These are phyloP conservation scores for Plantago ovata DNA, from an alignment of 257 asterid genomes.

Conservation along the genomic window DNA sequence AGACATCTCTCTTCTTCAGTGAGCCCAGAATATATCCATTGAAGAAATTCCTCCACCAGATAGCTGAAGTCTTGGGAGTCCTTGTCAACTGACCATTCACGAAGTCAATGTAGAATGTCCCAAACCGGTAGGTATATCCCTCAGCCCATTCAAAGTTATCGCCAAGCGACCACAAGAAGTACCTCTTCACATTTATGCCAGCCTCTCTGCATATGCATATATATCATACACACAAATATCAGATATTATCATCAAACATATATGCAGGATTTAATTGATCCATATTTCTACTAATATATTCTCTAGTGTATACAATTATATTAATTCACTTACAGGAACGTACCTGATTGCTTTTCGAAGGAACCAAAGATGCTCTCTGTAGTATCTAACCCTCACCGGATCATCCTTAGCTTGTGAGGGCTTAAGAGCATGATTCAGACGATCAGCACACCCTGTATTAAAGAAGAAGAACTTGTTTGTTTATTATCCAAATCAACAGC, in stretches of 20 bases:
- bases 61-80: slow-evolving; percentile 2
- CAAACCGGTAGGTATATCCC: slow-evolving; percentile 10
- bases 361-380: slow-evolving; percentile 10
- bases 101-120: neutral
- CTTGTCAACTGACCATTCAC: neutral
- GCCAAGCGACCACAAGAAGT: slow-evolving; percentile 13
- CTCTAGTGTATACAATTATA: neutral
- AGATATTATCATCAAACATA: neutral
- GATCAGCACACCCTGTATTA: slow-evolving; percentile 14
- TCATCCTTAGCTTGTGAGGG: slow-evolving; percentile 5
- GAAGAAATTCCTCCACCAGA: slow-evolving; percentile 13
- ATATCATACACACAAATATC: neutral
- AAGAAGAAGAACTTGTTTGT: neutral
- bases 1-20: neutral
- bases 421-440: neutral
- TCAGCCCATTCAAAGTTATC: slow-evolving; percentile 15
- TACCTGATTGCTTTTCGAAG: slow-evolving; percentile 13
- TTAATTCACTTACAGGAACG: neutral
- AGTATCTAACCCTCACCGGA: slow-evolving; percentile 1
- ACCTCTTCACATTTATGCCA: slow-evolving; percentile 10
- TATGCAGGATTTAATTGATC: neutral
- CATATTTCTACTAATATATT: neutral
- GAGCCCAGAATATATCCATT: no score
- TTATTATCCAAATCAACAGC: no score
- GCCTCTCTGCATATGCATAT: slow-evolving; percentile 2